Base-by-base conservation (phyloP, 345 rosid species). In the Dimocarpus longan region DNA sequence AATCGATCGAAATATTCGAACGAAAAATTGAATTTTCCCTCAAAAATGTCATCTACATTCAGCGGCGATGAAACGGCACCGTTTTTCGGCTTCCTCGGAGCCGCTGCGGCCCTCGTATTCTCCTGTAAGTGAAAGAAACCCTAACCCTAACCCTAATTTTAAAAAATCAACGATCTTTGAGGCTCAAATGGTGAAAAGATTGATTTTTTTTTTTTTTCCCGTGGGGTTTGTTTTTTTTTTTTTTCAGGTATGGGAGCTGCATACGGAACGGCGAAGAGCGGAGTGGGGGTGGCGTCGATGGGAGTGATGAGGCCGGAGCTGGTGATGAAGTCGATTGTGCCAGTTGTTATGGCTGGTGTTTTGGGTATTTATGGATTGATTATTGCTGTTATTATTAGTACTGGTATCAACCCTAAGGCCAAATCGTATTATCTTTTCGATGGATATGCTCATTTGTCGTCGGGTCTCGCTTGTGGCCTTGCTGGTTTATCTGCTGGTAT, bases 281-380 rank as follows among this genome's bases (percentile, higher is more conserved):
- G 97, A 37, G 95, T 91, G 1, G 97, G 95, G 0, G 93, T 93
- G 80, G 97, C 93, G 50, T 93, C 93, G 6, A 91, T 93, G 93
- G 97, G 95, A 50, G 97, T 93, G 79, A 93, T 93, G 97, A 88
- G 97, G 86, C 95, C 95, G 8, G 95, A 93, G 86, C 91, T 93
- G 65, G 95, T 91, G 52, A 93, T 91, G 97, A 91, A 93, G 78
- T 93, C 97, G 52, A 93, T 93, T 37, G 97, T 93, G 32, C 95
- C 97, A 0, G 95, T 93, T 73, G 97, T 93, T 63, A 93, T 93
- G 97, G 97, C 95, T 80, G 93, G 95, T 73, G 95, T 93, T 39
- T 85, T 93, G 69, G 93, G 97, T 86, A 93, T 91, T 52, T 93
- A 93, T 39, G 95, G 97, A 28, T 81, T 93, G 81, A 93, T 93